Evolutionary conservation across 1,284 basidiomycete genomes (phyloP).

Genomic region (Vanrija sp.): DNA sequence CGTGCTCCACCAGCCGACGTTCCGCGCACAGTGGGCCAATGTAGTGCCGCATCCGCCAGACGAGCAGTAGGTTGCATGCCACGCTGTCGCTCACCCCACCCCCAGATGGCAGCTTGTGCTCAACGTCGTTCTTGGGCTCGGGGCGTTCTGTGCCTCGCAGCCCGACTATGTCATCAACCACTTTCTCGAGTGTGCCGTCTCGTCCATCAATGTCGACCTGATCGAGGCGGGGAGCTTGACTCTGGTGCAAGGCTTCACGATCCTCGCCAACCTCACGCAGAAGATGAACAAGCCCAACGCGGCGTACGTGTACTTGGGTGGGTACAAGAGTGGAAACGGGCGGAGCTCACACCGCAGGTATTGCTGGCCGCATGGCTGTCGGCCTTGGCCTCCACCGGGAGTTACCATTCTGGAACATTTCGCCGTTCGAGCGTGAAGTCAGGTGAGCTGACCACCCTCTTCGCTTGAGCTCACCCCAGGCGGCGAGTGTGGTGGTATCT

Average conservation of each 20-base stretch:
- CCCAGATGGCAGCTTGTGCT: conserved; percentile 11
- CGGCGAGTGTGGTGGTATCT: conserved; percentile 33
- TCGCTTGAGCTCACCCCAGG: conserved; percentile 2
- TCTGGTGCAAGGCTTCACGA: conserved; percentile 25
- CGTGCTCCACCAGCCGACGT: conserved; percentile 17
- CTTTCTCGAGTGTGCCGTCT: conserved; percentile 21
- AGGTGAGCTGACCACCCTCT: neutral
- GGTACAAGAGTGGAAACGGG: neutral
- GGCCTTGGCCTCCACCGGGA: conserved; percentile 32
- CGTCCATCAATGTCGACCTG: conserved; percentile 14
- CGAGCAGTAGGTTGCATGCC: conserved; percentile 8
- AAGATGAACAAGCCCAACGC: conserved; percentile 27
- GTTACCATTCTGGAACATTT: conserved; percentile 21
- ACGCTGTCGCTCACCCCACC: too few species aligned
- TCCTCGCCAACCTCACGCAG: conserved; percentile 30
- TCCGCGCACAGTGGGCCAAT: conserved; percentile 26
- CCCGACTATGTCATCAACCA: conserved; percentile 22
- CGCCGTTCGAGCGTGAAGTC: conserved; percentile 29
- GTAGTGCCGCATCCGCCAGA: conserved; percentile 20
- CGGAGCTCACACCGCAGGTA: conserved; percentile 6
- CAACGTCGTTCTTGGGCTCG: conserved; percentile 22
- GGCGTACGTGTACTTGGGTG: conserved; percentile 13
- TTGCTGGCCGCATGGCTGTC: conserved; percentile 30
- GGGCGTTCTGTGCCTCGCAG: conserved; percentile 23
- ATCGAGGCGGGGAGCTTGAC: conserved; percentile 25